Conservation (phyloP, 2,329 filamentous ascomycete genomes). For the Colletotrichum sp. region DNA sequence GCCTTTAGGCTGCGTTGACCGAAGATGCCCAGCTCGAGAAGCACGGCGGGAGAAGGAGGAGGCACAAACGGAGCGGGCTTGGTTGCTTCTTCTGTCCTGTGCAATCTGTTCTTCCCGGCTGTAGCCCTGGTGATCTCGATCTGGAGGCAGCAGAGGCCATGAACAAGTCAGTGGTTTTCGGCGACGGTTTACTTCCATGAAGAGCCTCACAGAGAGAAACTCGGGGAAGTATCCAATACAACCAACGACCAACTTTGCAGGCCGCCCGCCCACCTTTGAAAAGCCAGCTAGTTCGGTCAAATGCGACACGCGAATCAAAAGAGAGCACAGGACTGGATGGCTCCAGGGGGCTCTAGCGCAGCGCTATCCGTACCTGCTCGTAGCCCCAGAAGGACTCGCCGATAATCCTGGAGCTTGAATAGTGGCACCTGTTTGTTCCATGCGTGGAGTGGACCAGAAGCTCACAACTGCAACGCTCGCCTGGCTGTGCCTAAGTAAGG, state of each 20-base stretch:
- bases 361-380: background rate
- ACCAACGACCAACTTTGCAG: background rate
- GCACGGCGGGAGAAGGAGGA: background rate
- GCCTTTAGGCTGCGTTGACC: background rate
- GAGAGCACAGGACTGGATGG: background rate
- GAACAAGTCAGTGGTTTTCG: background rate
- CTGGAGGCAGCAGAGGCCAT: background rate
- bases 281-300: background rate
- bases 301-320: background rate
- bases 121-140: background rate
- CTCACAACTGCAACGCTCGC: background rate
- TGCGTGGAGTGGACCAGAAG: background rate
- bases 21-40: background rate
- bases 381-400: slow-evolving; percentile 2
- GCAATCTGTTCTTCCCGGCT: background rate
- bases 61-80: background rate
- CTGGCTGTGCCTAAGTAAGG: background rate
- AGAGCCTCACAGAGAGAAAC: background rate
- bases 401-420: slow-evolving; percentile 15
- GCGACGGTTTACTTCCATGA: background rate
- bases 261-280: background rate
- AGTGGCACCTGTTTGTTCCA: background rate
- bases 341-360: background rate
- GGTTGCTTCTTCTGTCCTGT: background rate
- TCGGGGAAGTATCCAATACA: background rate